Evolutionary conservation across 73 alveolate genomes (phyloP).

Genomic region (Paramecium tetraurelia): DNA sequence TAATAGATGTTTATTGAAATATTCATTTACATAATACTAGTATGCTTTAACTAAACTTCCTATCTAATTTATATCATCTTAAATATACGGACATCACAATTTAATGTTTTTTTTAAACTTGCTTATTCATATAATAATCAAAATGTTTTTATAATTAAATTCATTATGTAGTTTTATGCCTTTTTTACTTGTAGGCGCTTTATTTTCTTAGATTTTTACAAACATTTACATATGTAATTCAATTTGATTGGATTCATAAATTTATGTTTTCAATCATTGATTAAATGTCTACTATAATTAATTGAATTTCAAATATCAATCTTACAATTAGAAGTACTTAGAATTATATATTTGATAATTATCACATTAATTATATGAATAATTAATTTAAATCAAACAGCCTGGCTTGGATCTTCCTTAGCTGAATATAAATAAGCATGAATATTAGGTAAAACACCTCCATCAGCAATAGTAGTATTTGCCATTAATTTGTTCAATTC

Average conservation of each 20-base stretch:
- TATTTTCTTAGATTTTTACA: too few relatives aligned
- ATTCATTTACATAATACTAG: not conserved
- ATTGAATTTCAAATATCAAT: not conserved
- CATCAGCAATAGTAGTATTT: slow-evolving; percentile 82
- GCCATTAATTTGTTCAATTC: slow-evolving; percentile 82
- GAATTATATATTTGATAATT: not conserved
- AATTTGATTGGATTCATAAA: not conserved
- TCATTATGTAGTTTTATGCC: too few relatives aligned
- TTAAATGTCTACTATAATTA: not conserved
- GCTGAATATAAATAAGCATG: slow-evolving; percentile 54
- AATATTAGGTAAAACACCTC: slow-evolving; percentile 88
- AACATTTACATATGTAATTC: not conserved
- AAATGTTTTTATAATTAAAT: too few relatives aligned
- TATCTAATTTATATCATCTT: not conserved
- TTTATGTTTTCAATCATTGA: not conserved
- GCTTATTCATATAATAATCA: not conserved
- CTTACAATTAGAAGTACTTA: not conserved
- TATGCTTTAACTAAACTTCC: not conserved
- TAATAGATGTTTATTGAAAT: not conserved
- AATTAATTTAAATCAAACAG: not conserved
- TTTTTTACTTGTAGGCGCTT: too few relatives aligned
- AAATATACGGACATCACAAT: not conserved
- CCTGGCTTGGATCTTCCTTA: slow-evolving; percentile 46
- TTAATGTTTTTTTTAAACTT: not conserved
- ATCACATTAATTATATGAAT: not conserved